Evolutionary conservation across 257 asterid species (phyloP).

Genomic region (Plectranthus barbatus): DNA sequence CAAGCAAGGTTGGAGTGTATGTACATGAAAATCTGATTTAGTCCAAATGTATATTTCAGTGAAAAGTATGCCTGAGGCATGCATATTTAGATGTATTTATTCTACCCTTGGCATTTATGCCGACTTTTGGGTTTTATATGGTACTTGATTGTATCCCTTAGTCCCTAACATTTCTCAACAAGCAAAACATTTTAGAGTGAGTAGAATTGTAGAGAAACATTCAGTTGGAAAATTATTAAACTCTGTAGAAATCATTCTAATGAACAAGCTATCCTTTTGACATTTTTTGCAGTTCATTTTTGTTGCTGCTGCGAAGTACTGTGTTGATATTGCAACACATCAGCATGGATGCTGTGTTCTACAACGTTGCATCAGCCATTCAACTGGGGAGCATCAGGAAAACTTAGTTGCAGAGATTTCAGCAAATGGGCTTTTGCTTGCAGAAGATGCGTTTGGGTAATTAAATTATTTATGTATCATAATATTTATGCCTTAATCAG

Average conservation of each 20-base stretch:
- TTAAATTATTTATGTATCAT: not conserved
- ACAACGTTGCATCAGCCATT: conserved; percentile 75
- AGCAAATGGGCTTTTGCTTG: conserved; percentile 63
- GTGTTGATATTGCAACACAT: conserved; percentile 88
- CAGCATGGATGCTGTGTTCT: conserved; percentile 96
- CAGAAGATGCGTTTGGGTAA: conserved; percentile 99
- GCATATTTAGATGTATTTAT: too few species aligned
- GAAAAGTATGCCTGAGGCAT: not conserved
- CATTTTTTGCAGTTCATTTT: conserved; percentile 63
- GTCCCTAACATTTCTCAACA: not conserved
- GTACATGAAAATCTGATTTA: not conserved
- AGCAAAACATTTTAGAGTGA: not conserved
- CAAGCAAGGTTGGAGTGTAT: not conserved
- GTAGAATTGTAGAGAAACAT: not conserved
- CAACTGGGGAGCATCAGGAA: conserved; percentile 64
- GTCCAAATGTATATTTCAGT: too few species aligned
- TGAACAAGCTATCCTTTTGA: not conserved
- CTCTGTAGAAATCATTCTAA: not conserved
- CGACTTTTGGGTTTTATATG: not conserved
- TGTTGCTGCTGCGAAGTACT: conserved; percentile 79
- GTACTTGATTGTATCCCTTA: not conserved
- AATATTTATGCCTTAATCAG: not conserved
- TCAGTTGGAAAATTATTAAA: not conserved
- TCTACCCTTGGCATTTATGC: not conserved
- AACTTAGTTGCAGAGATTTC: conserved; percentile 61